Base-by-base conservation (phyloP, 148 eudicot species). In the Agrostemma githago region DNA sequence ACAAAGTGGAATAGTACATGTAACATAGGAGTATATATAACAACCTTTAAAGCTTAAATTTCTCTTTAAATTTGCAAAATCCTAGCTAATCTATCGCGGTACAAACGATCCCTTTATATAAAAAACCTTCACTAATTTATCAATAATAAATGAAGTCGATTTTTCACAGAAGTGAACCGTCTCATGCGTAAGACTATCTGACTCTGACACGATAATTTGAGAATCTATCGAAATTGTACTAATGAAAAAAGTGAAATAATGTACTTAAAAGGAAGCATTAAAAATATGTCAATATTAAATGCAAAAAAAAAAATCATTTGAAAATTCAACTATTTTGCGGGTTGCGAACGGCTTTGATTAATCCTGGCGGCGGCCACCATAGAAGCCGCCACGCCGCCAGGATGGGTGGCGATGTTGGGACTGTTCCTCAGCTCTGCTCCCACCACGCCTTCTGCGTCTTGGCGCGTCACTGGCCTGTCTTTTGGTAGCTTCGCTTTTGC, bases 361-460 rank as follows among this genome's bases (percentile, higher is more conserved):
- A 89, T 84, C 81, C 97, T 87, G 0, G 97, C 97, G 17, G 97
- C 97, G 0, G 92, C 95, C 16, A 89, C 92, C 46, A 92, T 62
- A 6, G 92, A 92, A 58, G 95, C 97, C 4, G 97, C 90, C 0
- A 92, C 95, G 4, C 97, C 97, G 1, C 90, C 90, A 0, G 97
- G 97, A 56, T 84, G 88, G 1, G 97, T 92, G 72, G 87, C 73
- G 37, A 92, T 83, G 84, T 92, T 85, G 2, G 95, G 97, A 72
- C 87, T 89, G 78, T 92, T 92, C 83, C 97, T 88, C 79, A 92
- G 76, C 82, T 92, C 97, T 0, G 97, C 97, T 6, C 92, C 88
- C 44, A 92, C 87, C 78, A 92, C 97, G 5, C 95, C 97, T 70
- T 92, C 95, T 2, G 97, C 97, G 74, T 92, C 97, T 71, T 84